Evolutionary conservation across 768 basidiomycete genomes (phyloP), one percentile per base, ranked within the genome.

Genomic region (Tulasnella sp.): DNA sequence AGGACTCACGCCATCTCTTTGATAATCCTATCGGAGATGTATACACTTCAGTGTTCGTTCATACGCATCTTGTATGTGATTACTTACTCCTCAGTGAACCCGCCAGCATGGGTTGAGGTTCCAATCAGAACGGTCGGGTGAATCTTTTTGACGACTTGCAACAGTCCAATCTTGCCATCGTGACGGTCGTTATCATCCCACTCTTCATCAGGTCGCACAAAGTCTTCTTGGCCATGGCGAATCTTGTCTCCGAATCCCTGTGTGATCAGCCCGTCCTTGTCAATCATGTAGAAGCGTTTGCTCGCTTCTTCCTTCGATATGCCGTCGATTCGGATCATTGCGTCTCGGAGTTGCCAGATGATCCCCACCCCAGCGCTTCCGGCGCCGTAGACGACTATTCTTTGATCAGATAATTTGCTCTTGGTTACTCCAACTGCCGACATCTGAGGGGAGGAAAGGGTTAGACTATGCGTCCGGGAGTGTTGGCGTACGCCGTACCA

Each of bases 71-170:
- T 21, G 52, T 8, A 52, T 19, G 24, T 9, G 19, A 27, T 58
- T n/a, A 34, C 44, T 76, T 76, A 87, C 79, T 92, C 91, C 85
- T 94, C 89, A 5, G 89, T 92, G 85, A 97, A 97, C 40, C 91
- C 93, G 5, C 93, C 92, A 27, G 89, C 88, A 74, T 90, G 88
- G 1, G 95, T 96, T 79, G 93, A 95, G 79, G 92, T 93, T 40
- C 95, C 95, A 81, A 97, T 93, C 71, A 97, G 84, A 16, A 95
- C 89, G 1, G 95, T 97, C 34, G 95, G 94, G 82, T 90, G 90
- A 16, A 93, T 89, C 80, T 87, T 87, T 85, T 89, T 89, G 80
- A 96, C 89, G 2, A 93, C 92, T 39, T 94, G 91, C 77, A 93
- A 84, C 76, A 97, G 86, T 10, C 85, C 81, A 31, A 92, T 86